These are phyloP conservation scores for Tetrapyrgos nigripes DNA, from an alignment of 1,284 basidiomycete species.

Conservation along the genomic window DNA sequence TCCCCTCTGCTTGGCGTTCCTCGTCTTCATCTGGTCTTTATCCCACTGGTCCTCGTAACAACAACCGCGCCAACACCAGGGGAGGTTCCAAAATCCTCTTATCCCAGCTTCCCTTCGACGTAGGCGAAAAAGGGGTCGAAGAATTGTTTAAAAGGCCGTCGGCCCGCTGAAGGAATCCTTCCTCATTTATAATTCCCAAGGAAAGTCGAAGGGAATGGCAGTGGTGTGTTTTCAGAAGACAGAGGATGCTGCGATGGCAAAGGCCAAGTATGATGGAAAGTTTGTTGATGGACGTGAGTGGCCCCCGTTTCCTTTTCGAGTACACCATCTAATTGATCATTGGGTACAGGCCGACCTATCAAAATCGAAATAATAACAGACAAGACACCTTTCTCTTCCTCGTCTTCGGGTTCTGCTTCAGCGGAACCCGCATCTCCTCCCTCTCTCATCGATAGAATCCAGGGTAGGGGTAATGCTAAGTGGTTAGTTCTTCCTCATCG, in stretches of 20 bases:
- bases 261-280: slow-evolving; percentile 73
- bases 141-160: slow-evolving; percentile 77
- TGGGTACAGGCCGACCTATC: slow-evolving; percentile 61
- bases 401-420: slow-evolving; percentile 19
- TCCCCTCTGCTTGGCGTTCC: slow-evolving; percentile 65
- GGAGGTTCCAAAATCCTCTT: slow-evolving; percentile 75
- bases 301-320: slow-evolving; percentile 22
- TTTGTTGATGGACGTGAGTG: slow-evolving; percentile 78
- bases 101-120: slow-evolving; percentile 72
- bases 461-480: not conserved
- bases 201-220: slow-evolving; percentile 77
- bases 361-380: slow-evolving; percentile 73
- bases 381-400: slow-evolving; percentile 24
- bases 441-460: slow-evolving; percentile 26
- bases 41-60: slow-evolving; percentile 30
- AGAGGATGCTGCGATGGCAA: slow-evolving; percentile 65
- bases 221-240: slow-evolving; percentile 68
- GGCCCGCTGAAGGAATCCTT: slow-evolving; percentile 74
- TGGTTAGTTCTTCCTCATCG: slow-evolving; percentile 2
- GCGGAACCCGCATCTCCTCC: slow-evolving; percentile 23
- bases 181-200: slow-evolving; percentile 75
- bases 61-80: slow-evolving; percentile 34
- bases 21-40: slow-evolving; percentile 22
- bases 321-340: not conserved
- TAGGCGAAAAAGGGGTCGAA: slow-evolving; percentile 71